Conservation (phyloP, 2,329 filamentous ascomycete species). For the Penicillium sp. region DNA sequence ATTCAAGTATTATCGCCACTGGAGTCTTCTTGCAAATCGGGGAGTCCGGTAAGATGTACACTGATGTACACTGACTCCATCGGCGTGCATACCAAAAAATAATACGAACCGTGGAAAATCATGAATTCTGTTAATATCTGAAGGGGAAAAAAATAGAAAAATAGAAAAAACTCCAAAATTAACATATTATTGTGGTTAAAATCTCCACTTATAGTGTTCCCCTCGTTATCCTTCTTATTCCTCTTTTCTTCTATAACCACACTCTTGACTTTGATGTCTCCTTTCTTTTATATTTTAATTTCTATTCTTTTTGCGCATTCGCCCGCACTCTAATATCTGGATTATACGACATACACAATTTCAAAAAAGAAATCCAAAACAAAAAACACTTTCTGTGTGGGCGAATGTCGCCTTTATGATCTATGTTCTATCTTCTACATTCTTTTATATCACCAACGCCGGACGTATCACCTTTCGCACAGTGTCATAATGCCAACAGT, state of each 20-base stretch:
- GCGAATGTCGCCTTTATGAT: conserved; percentile 40
- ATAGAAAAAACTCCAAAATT: background rate
- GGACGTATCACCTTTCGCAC: conserved; percentile 51
- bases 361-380: conserved; percentile 3
- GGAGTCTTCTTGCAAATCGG: conserved; percentile 12
- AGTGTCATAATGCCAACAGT: conserved; percentile 77
- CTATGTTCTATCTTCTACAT: conserved; percentile 24
- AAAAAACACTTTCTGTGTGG: conserved; percentile 25
- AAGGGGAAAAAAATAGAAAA: background rate
- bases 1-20: conserved; percentile 9
- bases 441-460: conserved; percentile 39
- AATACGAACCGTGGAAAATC: conserved; percentile 4
- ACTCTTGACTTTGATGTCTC: conserved; percentile 16
- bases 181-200: conserved; percentile 12
- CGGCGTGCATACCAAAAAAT: conserved; percentile 6
- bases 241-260: conserved; percentile 16
- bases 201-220: conserved; percentile 12
- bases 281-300: conserved; percentile 28
- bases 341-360: conserved; percentile 14
- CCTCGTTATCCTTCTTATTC: conserved; percentile 12
- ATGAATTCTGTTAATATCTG: background rate
- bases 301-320: conserved; percentile 32
- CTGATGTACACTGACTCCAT: conserved; percentile 5
- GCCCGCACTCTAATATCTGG: conserved; percentile 31
- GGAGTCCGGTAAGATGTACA: conserved; percentile 12